Base-by-base conservation (phyloP, 257 asterid genomes). In the Solanum megistacrolobum region DNA sequence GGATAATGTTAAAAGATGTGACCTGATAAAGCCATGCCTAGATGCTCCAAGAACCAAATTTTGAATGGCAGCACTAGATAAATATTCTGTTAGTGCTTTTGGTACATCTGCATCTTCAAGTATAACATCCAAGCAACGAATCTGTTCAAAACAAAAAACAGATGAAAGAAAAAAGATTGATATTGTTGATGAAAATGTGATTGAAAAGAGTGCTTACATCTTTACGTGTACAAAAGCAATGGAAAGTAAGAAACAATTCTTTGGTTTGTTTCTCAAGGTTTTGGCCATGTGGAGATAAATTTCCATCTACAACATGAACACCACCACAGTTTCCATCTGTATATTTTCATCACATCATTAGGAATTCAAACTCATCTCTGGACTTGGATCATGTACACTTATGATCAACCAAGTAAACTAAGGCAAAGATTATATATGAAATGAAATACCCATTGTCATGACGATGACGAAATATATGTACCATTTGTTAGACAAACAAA, bases 1-100 rank as follows among this genome's bases (percentile, higher is more conserved):
- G 66, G 66, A 20, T 58, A 21, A 58, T 58, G 66, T 58, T 58
- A 76, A n/a, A 86, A 72, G 5, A 86, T 20, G 27, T 91, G 87
- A 96, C 99, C 89, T 95, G 93, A 96, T 91, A 89, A 96, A 96
- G 87, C 98, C 95, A 87, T 92, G 95, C 25, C 91, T 92, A 3
- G 98, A 94, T 14, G 98, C 92, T 52, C 98, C 99, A 88, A 96
- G 95, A 90, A 96, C 95, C 92, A 96, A 88, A 91, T 84, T 91
- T 82, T 96, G 97, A 35, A 95, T 93, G 25, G 96, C 99, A 84
- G 94, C 92, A 43, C 90, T 90, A 23, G 97, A 89, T 39, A 93
- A 91, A 83, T 94, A 96, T 16, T 96, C 99, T 9, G 96, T 79
- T 83, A 95, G 87, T 31, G 96, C 98, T 90, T 92, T 95, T 18